Conservation (phyloP, 1,284 basidiomycete species). For the Tilletia indica region DNA sequence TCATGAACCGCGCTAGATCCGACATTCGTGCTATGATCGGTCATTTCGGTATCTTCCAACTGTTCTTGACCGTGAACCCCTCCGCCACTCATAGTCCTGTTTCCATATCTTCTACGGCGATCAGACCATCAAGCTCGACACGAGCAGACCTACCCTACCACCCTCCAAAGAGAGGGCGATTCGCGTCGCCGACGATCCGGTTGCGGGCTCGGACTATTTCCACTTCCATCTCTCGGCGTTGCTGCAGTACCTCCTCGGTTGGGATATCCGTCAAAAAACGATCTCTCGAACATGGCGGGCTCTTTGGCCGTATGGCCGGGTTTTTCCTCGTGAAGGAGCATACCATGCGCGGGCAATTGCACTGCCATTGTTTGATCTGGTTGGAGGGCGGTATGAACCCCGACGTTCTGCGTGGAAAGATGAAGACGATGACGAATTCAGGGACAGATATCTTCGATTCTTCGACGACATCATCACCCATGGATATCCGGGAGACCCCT, state of each 20-base stretch:
- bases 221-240: not conserved
- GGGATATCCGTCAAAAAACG: not conserved
- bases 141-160: not conserved
- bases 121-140: not conserved
- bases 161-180: not conserved
- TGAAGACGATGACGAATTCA: not conserved
- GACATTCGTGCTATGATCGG: not conserved
- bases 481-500: too few species aligned
- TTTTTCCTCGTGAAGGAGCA: not conserved
- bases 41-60: not conserved
- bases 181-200: not conserved
- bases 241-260: not conserved
- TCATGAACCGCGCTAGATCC: not conserved
- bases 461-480: not conserved
- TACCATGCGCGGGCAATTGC: not conserved
- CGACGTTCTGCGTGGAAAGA: not conserved
- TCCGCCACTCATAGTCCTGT: too few species aligned
- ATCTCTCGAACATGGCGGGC: not conserved
- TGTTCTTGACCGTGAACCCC: not conserved
- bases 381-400: not conserved
- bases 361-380: not conserved
- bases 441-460: not conserved
- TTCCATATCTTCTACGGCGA: not conserved
- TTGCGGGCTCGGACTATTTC: not conserved
- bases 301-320: not conserved